These are phyloP conservation scores for Penicillium turbatum DNA, from an alignment of 495 filamentous ascomycete genomes.

Conservation along the genomic window DNA sequence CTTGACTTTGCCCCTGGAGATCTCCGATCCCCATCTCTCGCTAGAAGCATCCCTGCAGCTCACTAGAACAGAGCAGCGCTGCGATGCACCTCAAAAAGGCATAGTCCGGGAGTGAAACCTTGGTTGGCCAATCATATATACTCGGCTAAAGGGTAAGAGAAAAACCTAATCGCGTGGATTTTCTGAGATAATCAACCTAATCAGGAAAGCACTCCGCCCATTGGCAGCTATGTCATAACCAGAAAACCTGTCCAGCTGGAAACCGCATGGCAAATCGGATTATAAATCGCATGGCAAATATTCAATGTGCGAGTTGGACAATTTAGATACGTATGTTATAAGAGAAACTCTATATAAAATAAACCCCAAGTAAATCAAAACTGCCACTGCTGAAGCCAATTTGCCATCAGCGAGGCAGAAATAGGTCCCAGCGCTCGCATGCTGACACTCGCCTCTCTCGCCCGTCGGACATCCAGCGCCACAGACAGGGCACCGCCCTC, in stretches of 20 bases:
- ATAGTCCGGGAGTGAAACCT: background rate
- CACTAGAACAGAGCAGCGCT: background rate
- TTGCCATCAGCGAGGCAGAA: conserved; percentile 18
- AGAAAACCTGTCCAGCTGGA: background rate
- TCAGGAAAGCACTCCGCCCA: background rate
- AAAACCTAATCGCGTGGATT: conserved; percentile 1
- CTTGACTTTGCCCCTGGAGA: background rate
- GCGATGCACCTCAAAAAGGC: background rate
- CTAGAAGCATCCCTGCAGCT: conserved; percentile 4
- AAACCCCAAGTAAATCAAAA: conserved; percentile 10
- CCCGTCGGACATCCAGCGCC: conserved; percentile 15
- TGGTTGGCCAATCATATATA: background rate
- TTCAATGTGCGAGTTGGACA: background rate
- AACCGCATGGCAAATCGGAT: background rate
- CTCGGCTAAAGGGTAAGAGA: background rate
- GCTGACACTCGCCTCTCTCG: conserved; percentile 20
- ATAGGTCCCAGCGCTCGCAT: conserved; percentile 20
- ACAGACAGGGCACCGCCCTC: conserved; percentile 12
- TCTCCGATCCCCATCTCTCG: background rate
- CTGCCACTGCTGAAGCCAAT: conserved; percentile 24
- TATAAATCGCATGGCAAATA: background rate
- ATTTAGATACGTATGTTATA: background rate
- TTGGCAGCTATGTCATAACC: background rate
- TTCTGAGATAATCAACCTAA: conserved; percentile 1
- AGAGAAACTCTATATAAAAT: background rate